Conservation (phyloP, 1,139 yeast genomes). For the Pichia sp. region DNA sequence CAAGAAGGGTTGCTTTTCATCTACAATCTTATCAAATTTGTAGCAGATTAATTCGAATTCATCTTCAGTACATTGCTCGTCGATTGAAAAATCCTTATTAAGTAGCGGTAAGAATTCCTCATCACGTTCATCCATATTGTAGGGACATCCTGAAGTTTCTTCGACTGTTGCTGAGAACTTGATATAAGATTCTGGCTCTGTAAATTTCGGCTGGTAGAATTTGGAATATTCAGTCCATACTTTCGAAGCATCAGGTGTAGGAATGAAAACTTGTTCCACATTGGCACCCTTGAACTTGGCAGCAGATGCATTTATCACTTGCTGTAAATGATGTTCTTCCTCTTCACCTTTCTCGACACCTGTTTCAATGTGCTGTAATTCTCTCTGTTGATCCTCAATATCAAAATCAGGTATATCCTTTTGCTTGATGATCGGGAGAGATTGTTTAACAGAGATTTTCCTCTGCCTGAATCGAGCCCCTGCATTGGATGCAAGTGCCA, state of each 20-base stretch:
- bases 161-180: constrained; percentile 93
- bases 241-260: constrained; percentile 92
- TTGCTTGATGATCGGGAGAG: constrained; percentile 72
- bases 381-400: constrained; percentile 70
- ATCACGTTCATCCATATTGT: constrained; percentile 88
- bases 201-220: constrained; percentile 62
- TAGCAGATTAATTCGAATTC: constrained; percentile 81
- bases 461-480: constrained; percentile 84
- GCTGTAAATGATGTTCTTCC: constrained; percentile 93
- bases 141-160: constrained; percentile 80
- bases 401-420: constrained; percentile 76
- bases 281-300: constrained; percentile 49
- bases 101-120: constrained; percentile 50
- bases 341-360: constrained; percentile 99
- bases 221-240: constrained; percentile 72
- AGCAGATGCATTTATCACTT: constrained; percentile 74
- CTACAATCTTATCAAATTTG: constrained; percentile 64
- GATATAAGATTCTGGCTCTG: constrained; percentile 72
- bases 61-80: constrained; percentile 51
- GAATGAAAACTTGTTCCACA: constrained; percentile 70
- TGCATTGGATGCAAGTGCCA: constrained; percentile 29
- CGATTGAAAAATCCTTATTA: constrained; percentile 31
- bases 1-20: constrained; percentile 81
- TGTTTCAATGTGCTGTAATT: constrained; percentile 83
- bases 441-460: constrained; percentile 84